These are phyloP conservation scores for Blumeria hordei DNA, from an alignment of 2,329 filamentous ascomycete genomes.

Conservation along the genomic window DNA sequence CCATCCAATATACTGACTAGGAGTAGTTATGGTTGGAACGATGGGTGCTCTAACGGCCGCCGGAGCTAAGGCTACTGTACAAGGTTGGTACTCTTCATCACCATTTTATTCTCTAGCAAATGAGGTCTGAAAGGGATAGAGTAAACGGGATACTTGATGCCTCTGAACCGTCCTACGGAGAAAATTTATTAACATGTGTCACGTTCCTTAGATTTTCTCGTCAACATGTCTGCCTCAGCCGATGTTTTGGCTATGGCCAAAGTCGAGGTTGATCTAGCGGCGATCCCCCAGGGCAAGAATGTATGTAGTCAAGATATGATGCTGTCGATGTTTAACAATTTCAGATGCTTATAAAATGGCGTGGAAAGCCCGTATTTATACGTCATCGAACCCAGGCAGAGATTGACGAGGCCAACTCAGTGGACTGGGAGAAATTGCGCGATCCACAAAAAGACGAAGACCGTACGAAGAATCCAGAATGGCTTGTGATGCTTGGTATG, in stretches of 20 bases:
- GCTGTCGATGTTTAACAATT: conserved; percentile 4
- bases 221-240: conserved; percentile 98
- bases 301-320: conserved; percentile 26
- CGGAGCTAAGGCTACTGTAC: conserved; percentile 91
- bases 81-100: conserved; percentile 42
- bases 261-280: conserved; percentile 81
- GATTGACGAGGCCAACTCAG: conserved; percentile 83
- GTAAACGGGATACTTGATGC: neutral
- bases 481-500: conserved; percentile 92
- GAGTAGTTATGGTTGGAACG: conserved; percentile 63
- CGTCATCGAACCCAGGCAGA: conserved; percentile 85
- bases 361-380: conserved; percentile 99
- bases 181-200: neutral
- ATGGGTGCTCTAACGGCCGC: conserved; percentile 81
- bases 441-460: conserved; percentile 81
- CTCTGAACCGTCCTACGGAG: neutral
- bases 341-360: conserved; percentile 98
- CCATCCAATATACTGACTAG: neutral
- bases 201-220: conserved; percentile 59
- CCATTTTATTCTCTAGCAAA: neutral
- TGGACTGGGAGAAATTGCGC: conserved; percentile 60
- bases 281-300: conserved; percentile 98
- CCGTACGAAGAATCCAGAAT: conserved; percentile 94
- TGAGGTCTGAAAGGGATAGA: neutral
- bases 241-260: conserved; percentile 98